Evolutionary conservation across 768 basidiomycete species (phyloP).

Genomic region (Serpula lacrymans): DNA sequence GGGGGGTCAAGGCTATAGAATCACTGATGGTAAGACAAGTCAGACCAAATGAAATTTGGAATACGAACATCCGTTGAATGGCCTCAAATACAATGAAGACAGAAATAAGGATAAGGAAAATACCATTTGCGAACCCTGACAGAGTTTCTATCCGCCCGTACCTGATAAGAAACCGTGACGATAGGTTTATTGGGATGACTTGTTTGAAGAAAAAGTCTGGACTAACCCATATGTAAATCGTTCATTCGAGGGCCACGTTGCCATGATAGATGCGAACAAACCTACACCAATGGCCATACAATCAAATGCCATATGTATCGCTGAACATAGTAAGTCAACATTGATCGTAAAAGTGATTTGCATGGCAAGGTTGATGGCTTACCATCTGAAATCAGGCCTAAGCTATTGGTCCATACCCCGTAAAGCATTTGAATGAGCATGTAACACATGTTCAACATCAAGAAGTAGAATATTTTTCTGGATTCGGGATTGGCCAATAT

Average conservation of each 20-base stretch:
- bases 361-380: conserved; percentile 20
- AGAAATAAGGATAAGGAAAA: conserved; percentile 90
- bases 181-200: conserved; percentile 1
- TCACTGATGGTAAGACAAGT: too few species aligned
- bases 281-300: conserved; percentile 97
- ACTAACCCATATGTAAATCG: conserved; percentile 91
- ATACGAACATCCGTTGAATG: conserved; percentile 77
- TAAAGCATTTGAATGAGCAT: conserved; percentile 98
- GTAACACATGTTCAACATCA: conserved; percentile 90
- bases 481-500: conserved; percentile 91
- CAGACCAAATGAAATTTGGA: neutral
- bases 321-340: conserved; percentile 36
- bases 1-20: conserved; percentile 78
- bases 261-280: conserved; percentile 94
- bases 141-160: conserved; percentile 96
- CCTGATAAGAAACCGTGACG: conserved; percentile 33
- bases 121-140: conserved; percentile 97
- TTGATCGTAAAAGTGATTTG: conserved; percentile 2
- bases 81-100: conserved; percentile 99
- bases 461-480: conserved; percentile 94
- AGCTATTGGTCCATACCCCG: conserved; percentile 95
- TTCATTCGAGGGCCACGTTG: conserved; percentile 94
- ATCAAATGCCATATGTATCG: conserved; percentile 99
- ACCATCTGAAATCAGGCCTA: conserved; percentile 98
- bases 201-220: neutral